Evolutionary conservation across 306 rosid species (phyloP).

Genomic region (Rosa multiflora): DNA sequence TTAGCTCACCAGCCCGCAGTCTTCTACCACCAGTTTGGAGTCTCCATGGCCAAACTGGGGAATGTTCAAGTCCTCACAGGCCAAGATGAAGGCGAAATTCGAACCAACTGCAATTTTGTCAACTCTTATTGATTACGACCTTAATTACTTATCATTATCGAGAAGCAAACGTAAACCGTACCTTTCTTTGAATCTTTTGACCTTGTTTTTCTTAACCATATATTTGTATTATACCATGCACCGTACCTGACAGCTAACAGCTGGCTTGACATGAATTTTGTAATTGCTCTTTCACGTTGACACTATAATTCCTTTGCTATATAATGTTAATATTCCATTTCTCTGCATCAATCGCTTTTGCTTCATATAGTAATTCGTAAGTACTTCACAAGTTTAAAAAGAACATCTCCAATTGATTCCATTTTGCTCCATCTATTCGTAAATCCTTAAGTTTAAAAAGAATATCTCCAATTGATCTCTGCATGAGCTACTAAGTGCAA

Average conservation of each 20-base stretch:
- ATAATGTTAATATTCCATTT: neutral
- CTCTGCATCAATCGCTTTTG: no score
- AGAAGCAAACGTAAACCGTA: neutral
- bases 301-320: neutral
- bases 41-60: constrained; percentile 84
- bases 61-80: constrained; percentile 56
- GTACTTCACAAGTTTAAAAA: no score
- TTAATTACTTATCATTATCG: neutral
- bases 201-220: constrained; percentile 1
- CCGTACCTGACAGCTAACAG: neutral
- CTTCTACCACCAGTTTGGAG: constrained; percentile 56
- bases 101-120: constrained; percentile 70
- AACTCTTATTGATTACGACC: constrained; percentile 40
- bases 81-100: constrained; percentile 62
- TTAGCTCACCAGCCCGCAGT: constrained; percentile 32
- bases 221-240: neutral
- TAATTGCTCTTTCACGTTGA: neutral
- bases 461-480: neutral
- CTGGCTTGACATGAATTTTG: neutral
- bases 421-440: neutral
- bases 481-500: neutral
- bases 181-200: neutral
- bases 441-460: neutral
- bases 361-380: no score
- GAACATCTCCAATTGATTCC: no score